A percentile compares a stretch with the other conserved stretches of the same genome.
phyloP scores from a whole-genome alignment of 257 asterid species.

The Nyctanthes arbortristis region DNA sequence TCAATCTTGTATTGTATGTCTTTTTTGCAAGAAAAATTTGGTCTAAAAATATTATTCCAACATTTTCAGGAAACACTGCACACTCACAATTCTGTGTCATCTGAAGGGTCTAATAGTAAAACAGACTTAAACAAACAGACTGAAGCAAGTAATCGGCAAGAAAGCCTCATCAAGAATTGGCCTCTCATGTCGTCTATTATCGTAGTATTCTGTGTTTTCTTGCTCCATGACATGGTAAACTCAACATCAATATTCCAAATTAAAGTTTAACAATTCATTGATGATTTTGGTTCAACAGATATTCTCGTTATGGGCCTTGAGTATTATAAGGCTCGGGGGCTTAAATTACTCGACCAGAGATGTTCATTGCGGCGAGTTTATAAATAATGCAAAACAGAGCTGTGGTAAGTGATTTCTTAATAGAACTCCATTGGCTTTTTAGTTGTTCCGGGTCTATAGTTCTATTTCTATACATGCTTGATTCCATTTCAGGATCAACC shows the following conservation, averaged over 20 bases:
- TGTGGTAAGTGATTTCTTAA: slow-evolving; percentile 70
- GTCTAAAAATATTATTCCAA: no score
- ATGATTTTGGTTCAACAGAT: background rate
- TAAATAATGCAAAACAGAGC: slow-evolving; percentile 78
- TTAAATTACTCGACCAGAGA: background rate
- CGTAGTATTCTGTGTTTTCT: slow-evolving; percentile 64
- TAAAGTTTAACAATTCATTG: no score
- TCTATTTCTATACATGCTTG: no score
- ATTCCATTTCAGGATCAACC: slow-evolving; percentile 51
- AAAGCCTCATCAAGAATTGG: slow-evolving; percentile 68
- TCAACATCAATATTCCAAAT: no score
- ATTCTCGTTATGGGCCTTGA: background rate
- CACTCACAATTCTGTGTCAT: slow-evolving; percentile 35
- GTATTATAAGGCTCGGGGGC: background rate
- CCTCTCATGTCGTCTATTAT: slow-evolving; percentile 85
- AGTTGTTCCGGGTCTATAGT: no score
- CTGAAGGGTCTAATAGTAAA: no score
- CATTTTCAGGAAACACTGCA: slow-evolving; percentile 82
- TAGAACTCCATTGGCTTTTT: no score
- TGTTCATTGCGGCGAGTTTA: slow-evolving; percentile 72
- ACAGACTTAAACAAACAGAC: no score
- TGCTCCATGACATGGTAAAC: slow-evolving; percentile 84
- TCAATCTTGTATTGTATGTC: no score
- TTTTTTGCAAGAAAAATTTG: no score
- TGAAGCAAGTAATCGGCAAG: slow-evolving; percentile 21